Evolutionary conservation across 2,329 filamentous ascomycete genomes (phyloP), one percentile per base, ranked within the genome.

Genomic region (Rutstroemia sp.): DNA sequence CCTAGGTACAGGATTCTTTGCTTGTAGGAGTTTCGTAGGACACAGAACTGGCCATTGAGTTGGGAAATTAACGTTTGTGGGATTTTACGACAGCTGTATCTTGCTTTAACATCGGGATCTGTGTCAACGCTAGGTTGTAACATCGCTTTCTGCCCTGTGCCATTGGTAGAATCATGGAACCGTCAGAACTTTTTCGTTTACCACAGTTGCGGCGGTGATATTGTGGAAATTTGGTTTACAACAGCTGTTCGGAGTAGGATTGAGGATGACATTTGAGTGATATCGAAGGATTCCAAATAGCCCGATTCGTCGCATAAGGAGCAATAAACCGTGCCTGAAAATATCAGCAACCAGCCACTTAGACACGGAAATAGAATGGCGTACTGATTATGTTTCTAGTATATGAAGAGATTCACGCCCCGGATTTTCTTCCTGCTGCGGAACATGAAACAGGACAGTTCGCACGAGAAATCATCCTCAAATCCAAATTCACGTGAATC

Each of bases 221-320:
- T 27, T 40, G 51, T 54, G 51, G 51, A 54, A 49, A 49, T 54
- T 49, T 54, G n/a, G 17, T 40, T 25, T 54, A 27, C n/a, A 30
- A 4, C 10, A n/a, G 19, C 23, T 54, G n/a, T 36, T 54, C 4
- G 3, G 1, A 25, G 27, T 9, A 48, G 51, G 51, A 54, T 48
- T 36, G 2, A 27, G 44, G 30, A 48, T 48, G 36, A 47, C n/a
- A 38, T 9, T 53, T 48, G 21, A 19, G 51, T 48, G 38, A 45
- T 14, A 9, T 39, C 8, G 51, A 30, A 54, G 51, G 44, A 49
- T 48, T 48, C 27, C 27, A 48, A 27, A 16, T 42, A 5, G 25
- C 6, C 14, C 8, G 19, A 40, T 48, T 39, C 5, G 12, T n/a
- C 17, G 19, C 19, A 19, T 48, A 16, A 9, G 5, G 27, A 17